Evolutionary conservation across 352 stramenopile genomes (phyloP).

Genomic region (Thraustochytrium sp.): DNA sequence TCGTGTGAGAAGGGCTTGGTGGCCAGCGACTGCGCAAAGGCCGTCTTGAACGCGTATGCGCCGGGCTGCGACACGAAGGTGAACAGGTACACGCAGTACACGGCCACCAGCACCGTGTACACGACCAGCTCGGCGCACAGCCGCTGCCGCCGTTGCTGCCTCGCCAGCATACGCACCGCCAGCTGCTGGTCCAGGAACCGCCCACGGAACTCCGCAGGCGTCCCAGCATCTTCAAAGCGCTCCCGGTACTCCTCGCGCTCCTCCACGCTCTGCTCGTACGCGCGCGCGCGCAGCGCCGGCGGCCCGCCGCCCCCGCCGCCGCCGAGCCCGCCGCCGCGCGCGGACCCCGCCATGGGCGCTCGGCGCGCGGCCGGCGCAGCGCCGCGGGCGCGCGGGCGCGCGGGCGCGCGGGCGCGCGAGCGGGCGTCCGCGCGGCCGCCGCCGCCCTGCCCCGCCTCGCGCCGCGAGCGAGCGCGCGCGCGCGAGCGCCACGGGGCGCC

Average conservation of each 20-base stretch:
- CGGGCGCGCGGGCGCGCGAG: too few species aligned
- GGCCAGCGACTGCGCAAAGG: not conserved
- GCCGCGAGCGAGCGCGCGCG: too few species aligned
- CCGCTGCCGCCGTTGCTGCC: not conserved
- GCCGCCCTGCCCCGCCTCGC: too few species aligned
- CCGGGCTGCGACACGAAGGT: not conserved
- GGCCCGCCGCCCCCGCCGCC: too few species aligned
- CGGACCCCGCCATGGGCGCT: too few species aligned
- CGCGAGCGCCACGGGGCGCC: too few species aligned
- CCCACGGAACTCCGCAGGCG: not conserved
- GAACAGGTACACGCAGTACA: slow-evolving; percentile 41
- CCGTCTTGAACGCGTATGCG: not conserved
- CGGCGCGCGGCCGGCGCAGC: too few species aligned
- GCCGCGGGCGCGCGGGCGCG: too few species aligned
- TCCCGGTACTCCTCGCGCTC: slow-evolving; percentile 5
- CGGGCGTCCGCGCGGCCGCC: too few species aligned
- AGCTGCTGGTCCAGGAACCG: slow-evolving; percentile 25
- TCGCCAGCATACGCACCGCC: slow-evolving; percentile 10
- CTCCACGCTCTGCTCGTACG: not conserved
- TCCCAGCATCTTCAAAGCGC: not conserved
- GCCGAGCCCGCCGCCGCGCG: too few species aligned
- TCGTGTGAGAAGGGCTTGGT: not conserved
- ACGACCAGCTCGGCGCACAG: not conserved
- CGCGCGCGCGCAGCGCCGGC: not conserved
- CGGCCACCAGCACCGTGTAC: slow-evolving; percentile 4